A percentile compares a stretch with the other conserved stretches of the same genome.
These are phyloP conservation scores for Nakaseomyces kungkrabaensis DNA, from an alignment of 1,139 yeast species.

Conservation along the genomic window DNA sequence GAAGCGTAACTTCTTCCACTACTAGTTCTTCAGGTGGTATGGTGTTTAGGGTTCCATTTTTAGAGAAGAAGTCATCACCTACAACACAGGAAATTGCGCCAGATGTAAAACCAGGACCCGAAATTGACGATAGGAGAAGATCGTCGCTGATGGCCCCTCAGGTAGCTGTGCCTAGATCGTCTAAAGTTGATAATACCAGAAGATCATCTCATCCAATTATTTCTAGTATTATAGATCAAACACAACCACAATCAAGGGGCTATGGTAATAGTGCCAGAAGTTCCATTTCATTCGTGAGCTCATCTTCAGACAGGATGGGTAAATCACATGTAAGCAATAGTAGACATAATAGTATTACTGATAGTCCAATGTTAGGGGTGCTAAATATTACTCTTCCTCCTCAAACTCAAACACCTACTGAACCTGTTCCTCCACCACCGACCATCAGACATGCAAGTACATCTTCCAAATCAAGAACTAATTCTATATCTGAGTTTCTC, in stretches of 20 bases:
- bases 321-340: constrained; percentile 12
- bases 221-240: constrained; percentile 4
- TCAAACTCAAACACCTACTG: constrained; percentile 24
- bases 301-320: constrained; percentile 26
- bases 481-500: constrained; percentile 11
- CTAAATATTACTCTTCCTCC: constrained; percentile 38
- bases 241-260: background rate
- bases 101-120: constrained; percentile 5
- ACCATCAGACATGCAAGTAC: constrained; percentile 2
- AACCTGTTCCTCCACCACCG: constrained; percentile 18
- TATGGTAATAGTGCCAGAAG: constrained; percentile 17
- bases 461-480: constrained; percentile 7
- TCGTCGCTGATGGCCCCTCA: constrained; percentile 19
- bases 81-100: constrained; percentile 5
- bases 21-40: constrained; percentile 28
- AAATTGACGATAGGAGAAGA: constrained; percentile 13
- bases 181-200: constrained; percentile 10
- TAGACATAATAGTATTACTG: constrained; percentile 8
- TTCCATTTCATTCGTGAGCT: constrained; percentile 27
- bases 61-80: constrained; percentile 30
- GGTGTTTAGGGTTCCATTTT: constrained; percentile 56
- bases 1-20: constrained; percentile 8
- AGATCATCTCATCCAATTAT: constrained; percentile 25
- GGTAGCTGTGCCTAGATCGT: constrained; percentile 7
- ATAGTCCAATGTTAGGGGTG: constrained; percentile 19